phyloP scores from a whole-genome alignment of 1,284 basidiomycete genomes.

The Leccinum pachyderme region DNA sequence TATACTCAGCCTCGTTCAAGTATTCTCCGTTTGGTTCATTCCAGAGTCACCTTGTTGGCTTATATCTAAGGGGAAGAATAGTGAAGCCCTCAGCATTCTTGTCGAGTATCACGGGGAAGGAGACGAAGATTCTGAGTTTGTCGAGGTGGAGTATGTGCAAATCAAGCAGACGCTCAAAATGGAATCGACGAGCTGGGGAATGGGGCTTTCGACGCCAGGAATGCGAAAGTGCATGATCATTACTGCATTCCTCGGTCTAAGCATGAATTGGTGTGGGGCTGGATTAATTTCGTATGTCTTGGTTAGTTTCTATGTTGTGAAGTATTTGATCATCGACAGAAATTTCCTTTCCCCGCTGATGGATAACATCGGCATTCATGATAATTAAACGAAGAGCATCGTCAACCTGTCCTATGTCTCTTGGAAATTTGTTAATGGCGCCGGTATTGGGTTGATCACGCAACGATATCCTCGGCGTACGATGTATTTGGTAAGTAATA shows the following conservation, averaged over 20 bases:
- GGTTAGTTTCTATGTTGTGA: not conserved
- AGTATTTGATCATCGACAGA: not conserved
- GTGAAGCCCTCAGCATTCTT: not conserved
- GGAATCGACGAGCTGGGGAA: not conserved
- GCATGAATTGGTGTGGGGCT: not conserved
- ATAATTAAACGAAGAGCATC: not conserved
- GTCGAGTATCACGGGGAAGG: not conserved
- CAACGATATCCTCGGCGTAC: not conserved
- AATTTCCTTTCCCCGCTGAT: not conserved
- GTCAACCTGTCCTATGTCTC: not conserved
- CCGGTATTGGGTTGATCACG: not conserved
- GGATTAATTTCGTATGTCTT: not conserved
- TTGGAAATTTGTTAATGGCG: not conserved
- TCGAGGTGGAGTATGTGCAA: not conserved
- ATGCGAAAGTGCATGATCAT: not conserved
- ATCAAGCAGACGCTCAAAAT: not conserved
- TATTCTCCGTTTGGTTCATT: not conserved
- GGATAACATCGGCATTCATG: not conserved
- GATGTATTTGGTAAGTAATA: not conserved
- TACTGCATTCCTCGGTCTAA: not conserved
- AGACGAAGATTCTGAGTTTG: not conserved
- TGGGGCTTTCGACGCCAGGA: not conserved
- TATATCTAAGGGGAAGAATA: not conserved
- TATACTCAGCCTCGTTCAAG: not conserved
- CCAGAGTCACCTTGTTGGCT: not conserved